Evolutionary conservation across 1,284 basidiomycete species (phyloP).

Genomic region (Ganoderma multipileum): DNA sequence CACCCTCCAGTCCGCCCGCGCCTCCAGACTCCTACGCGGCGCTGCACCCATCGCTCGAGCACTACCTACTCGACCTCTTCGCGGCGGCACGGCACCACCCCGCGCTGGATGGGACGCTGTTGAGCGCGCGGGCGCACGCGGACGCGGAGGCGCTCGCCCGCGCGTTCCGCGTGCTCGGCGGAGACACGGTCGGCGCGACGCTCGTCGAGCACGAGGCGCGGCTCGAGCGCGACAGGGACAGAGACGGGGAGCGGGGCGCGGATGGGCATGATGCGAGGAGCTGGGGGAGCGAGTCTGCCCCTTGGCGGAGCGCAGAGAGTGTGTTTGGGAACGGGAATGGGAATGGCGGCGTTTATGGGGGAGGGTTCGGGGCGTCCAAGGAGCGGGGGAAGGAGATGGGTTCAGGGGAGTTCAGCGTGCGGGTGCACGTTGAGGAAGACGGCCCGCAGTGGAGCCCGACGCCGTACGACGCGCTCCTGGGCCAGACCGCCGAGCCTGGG

Average conservation of each 20-base stretch:
- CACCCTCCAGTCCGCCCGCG: not conserved
- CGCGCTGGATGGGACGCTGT: conserved; percentile 69
- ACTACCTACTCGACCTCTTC: conserved; percentile 76
- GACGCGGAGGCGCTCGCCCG: conserved; percentile 69
- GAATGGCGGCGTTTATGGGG: conserved; percentile 7
- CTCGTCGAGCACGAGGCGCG: conserved; percentile 31
- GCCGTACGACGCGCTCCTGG: conserved; percentile 12
- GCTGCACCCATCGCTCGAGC: conserved; percentile 56
- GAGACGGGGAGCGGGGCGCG: conserved; percentile 17
- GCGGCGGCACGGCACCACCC: conserved; percentile 75
- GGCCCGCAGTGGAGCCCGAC: conserved; percentile 9
- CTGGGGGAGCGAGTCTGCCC: conserved; percentile 22
- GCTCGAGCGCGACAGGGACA: conserved; percentile 19
- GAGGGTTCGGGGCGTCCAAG: not conserved
- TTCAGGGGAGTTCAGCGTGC: conserved; percentile 18
- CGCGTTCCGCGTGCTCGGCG: conserved; percentile 68
- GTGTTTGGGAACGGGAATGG: conserved; percentile 5
- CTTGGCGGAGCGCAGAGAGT: conserved; percentile 30
- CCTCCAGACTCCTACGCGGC: conserved; percentile 32
- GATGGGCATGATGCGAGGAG: conserved; percentile 23
- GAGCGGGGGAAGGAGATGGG: not conserved
- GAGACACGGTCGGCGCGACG: conserved; percentile 46
- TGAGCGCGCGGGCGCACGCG: conserved; percentile 62
- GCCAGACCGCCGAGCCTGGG: not conserved
- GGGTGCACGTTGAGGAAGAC: conserved; percentile 19